Conservation (phyloP, 345 rosid genomes). For the Aethionema arabicum region DNA sequence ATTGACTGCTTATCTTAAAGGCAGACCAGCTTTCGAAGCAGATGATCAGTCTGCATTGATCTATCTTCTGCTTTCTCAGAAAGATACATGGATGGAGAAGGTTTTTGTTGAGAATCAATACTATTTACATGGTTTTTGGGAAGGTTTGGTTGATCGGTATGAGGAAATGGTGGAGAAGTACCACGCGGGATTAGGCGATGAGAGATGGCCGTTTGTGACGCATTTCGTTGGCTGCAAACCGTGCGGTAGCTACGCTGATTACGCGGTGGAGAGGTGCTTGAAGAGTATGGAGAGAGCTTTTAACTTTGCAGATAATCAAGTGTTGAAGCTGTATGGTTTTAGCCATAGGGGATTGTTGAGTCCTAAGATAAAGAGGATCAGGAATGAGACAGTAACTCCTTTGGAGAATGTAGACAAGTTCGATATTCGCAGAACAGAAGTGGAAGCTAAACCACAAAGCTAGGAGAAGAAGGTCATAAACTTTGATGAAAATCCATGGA, state of each 20-base stretch:
- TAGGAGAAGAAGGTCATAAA: constrained; percentile 26
- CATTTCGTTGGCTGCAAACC: constrained; percentile 98
- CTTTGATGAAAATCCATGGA: constrained; percentile 15
- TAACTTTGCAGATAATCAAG: constrained; percentile 95
- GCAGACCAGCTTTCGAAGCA: constrained; percentile 87
- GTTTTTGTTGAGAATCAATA: constrained; percentile 90
- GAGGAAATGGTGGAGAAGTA: constrained; percentile 98
- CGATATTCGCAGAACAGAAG: constrained; percentile 61
- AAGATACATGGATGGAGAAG: constrained; percentile 83
- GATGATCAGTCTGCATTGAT: constrained; percentile 97
- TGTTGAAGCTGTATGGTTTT: constrained; percentile 83
- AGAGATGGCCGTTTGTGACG: constrained; percentile 98
- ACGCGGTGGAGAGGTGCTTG: constrained; percentile 84
- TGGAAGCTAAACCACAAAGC: constrained; percentile 31
- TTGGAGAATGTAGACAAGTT: constrained; percentile 75
- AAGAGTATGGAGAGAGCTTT: constrained; percentile 96
- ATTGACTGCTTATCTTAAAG: constrained; percentile 83
- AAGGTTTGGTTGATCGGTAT: constrained; percentile 87
- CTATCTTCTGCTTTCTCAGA: constrained; percentile 79
- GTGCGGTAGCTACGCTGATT: constrained; percentile 97
- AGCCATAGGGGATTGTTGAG: constrained; percentile 88
- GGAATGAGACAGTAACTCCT: constrained; percentile 78
- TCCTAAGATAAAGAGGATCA: constrained; percentile 91
- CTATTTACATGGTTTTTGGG: constrained; percentile 94
- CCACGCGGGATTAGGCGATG: constrained; percentile 92